Percentiles rank a stretch among this genome's conserved stretches.
These are phyloP conservation scores for Starmera dryadoides DNA, from an alignment of 805 yeast species.

Conservation along the genomic window DNA sequence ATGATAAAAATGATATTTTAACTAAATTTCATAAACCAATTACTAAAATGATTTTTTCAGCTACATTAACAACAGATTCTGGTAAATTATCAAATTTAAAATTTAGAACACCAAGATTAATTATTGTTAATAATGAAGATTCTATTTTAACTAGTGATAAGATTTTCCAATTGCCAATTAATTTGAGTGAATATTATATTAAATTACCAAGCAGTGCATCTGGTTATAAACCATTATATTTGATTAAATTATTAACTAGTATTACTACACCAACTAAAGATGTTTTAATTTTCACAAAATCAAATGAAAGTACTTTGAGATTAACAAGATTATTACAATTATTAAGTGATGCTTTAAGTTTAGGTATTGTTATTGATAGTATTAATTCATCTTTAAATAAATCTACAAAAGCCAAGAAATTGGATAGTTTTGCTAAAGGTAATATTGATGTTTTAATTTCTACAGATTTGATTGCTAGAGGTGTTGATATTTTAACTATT, in stretches of 20 bases:
- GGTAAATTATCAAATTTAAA: conserved; percentile 72
- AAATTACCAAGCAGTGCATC: conserved; percentile 31
- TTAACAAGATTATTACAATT: conserved; percentile 53
- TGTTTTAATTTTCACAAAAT: conserved; percentile 59
- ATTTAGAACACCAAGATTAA: conserved; percentile 62
- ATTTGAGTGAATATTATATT: conserved; percentile 37
- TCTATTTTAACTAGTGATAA: conserved; percentile 34
- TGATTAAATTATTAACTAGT: conserved; percentile 48
- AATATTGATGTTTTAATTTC: conserved; percentile 53
- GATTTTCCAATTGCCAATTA: conserved; percentile 53
- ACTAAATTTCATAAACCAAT: conserved; percentile 16
- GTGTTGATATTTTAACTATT: conserved; percentile 72
- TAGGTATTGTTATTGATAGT: conserved; percentile 27
- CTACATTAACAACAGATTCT: conserved; percentile 90
- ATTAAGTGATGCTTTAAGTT: conserved; percentile 23
- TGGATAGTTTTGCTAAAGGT: conserved; percentile 52
- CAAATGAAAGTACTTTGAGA: conserved; percentile 85
- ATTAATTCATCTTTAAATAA: conserved; percentile 55
- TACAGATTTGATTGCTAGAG: conserved; percentile 94
- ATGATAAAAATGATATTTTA: conserved; percentile 21
- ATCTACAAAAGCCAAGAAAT: conserved; percentile 44
- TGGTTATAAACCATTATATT: conserved; percentile 63
- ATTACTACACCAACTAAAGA: conserved; percentile 25
- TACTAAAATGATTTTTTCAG: conserved; percentile 78
- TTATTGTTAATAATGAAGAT: conserved; percentile 59